A percentile compares a stretch with the other conserved stretches of the same genome.
Evolutionary conservation across 2,329 filamentous ascomycete genomes (phyloP).

Genomic region (Clonostachys byssicola): DNA sequence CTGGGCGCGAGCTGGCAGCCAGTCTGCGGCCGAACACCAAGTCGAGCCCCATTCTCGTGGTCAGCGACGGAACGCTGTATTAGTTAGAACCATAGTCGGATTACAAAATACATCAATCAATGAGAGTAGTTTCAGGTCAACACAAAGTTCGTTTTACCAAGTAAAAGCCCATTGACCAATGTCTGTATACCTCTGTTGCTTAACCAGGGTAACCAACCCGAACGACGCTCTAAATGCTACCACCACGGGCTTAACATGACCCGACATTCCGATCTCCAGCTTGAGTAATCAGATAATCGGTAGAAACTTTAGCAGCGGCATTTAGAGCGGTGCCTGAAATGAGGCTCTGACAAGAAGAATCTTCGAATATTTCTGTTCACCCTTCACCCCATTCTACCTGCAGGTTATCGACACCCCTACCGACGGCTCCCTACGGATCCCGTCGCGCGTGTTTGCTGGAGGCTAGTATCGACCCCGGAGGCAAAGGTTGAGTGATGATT

Average conservation of each 20-base stretch:
- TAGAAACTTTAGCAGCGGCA: background rate
- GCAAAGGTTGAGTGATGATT: no score
- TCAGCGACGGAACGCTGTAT: slow-evolving; percentile 65
- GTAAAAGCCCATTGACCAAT: background rate
- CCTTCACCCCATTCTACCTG: no score
- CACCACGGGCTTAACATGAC: no score
- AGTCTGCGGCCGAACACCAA: slow-evolving; percentile 75
- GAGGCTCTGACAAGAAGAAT: no score
- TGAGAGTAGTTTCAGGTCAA: background rate
- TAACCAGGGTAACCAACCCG: background rate
- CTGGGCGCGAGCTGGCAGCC: slow-evolving; percentile 76
- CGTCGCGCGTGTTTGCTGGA: no score
- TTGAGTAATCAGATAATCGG: slow-evolving; percentile 31
- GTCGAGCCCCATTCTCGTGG: slow-evolving; percentile 78
- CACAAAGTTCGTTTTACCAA: background rate
- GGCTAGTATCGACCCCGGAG: no score
- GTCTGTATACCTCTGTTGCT: background rate
- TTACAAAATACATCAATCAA: background rate
- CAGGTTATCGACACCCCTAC: no score
- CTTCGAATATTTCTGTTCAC: no score
- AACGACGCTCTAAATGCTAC: no score
- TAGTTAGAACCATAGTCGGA: background rate
- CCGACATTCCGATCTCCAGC: slow-evolving; percentile 10
- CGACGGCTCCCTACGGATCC: no score
- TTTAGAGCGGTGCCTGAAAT: background rate